Base-by-base conservation (phyloP, 2,329 filamentous ascomycete species). In the Neofusicoccum umdonicola region DNA sequence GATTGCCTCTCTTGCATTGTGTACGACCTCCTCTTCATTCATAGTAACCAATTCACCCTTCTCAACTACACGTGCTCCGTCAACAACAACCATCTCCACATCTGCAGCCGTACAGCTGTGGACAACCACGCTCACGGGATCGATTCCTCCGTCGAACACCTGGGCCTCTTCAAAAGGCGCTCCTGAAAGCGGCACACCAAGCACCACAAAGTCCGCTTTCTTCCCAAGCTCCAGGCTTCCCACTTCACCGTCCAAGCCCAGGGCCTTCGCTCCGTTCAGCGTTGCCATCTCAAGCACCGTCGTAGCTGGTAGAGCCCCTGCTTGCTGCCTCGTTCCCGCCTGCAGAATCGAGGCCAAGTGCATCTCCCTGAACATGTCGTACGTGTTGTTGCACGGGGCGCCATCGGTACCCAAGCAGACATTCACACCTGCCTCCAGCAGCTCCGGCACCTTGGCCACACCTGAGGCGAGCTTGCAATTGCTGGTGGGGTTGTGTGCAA, bases 151-250 rank as follows among this genome's bases (percentile, higher is more conserved):
- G 8, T 67, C 70, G 37, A 60, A n/a, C 19, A 76, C 64, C 52
- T 75, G 69, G 2, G 63, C 65, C 34, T 75, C 73, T 52, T 77
- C 76, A 72, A 76, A 81, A 1, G 79, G 79, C 15, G 37, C 37
- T 5, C 11, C 54, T 8, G 35, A 27, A 17, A 57, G n/a, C 37
- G 54, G 54, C 65, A 76, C 75, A 75, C 67, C 41, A 68, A 72
- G 67, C 31, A 71, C 72, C 1, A 80, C 77, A 44, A 81, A 74
- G 64, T 81, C 78, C 0, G 78, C 78, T 64, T 79, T 80, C 70
- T 80, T 81, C 1, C 77, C 78, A 5, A 76, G 67, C 62, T 79
- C 77, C 17, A 80, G 54, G 52, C 74, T 79, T 2, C 78, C 79
- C 11, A 79, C 78, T 0, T 70, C 66, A 15, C 72, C 66, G 13